Evolutionary conservation across 2,329 filamentous ascomycete species (phyloP).

Genomic region (Lecanicillium sp.): DNA sequence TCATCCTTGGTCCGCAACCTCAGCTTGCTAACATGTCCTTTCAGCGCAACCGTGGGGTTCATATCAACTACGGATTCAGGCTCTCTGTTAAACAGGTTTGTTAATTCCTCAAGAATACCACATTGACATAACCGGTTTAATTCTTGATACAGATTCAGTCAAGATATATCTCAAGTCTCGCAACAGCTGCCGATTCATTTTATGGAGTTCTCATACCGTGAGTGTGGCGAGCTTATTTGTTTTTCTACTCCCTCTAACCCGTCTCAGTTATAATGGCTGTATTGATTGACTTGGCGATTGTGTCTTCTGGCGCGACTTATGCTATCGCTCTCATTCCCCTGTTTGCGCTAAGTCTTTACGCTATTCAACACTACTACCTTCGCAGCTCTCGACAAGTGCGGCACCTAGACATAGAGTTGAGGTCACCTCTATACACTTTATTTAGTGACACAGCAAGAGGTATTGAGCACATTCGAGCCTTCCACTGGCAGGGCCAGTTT

Average conservation of each 20-base stretch:
- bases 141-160: conserved; percentile 17
- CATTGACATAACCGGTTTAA: not conserved
- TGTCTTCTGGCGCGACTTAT: conserved; percentile 18
- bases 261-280: conserved; percentile 1
- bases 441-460: conserved; percentile 36
- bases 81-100: too few species aligned
- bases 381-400: conserved; percentile 28
- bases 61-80: too few species aligned
- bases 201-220: conserved; percentile 7
- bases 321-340: conserved; percentile 20
- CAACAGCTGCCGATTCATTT: conserved; percentile 14
- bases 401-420: conserved; percentile 26
- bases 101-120: too few species aligned
- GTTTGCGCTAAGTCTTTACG: conserved; percentile 16
- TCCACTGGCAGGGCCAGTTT: conserved; percentile 39
- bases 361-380: conserved; percentile 24
- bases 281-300: conserved; percentile 12
- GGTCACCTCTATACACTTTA: conserved; percentile 23
- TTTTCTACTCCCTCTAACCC: not conserved
- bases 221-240: too few species aligned
- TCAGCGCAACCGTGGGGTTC: too few species aligned
- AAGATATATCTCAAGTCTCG: conserved; percentile 19
- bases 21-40: too few species aligned
- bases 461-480: conserved; percentile 40
- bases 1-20: too few species aligned